Conservation (phyloP, 306 rosid genomes). For the Vigna trinervia region DNA sequence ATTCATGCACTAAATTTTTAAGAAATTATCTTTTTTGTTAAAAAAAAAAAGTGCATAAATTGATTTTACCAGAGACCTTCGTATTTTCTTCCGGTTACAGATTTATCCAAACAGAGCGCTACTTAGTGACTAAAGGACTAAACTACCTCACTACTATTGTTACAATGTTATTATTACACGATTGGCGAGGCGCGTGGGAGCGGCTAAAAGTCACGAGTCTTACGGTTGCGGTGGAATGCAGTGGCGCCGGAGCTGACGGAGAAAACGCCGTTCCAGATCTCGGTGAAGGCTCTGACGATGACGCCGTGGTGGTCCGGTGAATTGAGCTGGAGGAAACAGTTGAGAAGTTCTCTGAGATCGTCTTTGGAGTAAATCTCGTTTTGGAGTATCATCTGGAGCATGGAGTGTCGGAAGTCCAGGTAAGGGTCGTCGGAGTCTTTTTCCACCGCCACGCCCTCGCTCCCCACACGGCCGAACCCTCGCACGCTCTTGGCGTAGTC, state of each 20-base stretch:
- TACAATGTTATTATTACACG: neutral
- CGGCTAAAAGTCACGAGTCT: conserved; percentile 59
- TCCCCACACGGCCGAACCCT: conserved; percentile 74
- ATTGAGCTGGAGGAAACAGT: conserved; percentile 85
- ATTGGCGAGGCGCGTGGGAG: conserved; percentile 29
- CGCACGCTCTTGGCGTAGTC: conserved; percentile 35
- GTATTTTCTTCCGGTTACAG: neutral
- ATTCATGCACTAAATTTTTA: neutral
- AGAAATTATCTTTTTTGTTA: neutral
- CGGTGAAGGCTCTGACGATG: conserved; percentile 82
- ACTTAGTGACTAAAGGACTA: neutral
- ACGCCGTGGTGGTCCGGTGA: conserved; percentile 75
- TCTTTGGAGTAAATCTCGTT: conserved; percentile 86
- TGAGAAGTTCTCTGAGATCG: conserved; percentile 76
- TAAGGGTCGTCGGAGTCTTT: conserved; percentile 94
- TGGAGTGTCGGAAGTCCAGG: conserved; percentile 81
- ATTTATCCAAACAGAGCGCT: neutral
- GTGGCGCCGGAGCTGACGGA: conserved; percentile 47
- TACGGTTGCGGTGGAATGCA: conserved; percentile 38
- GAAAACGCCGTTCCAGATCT: conserved; percentile 91
- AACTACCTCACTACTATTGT: neutral
- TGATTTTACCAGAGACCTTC: neutral
- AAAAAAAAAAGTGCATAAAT: neutral
- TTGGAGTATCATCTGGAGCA: conserved; percentile 94
- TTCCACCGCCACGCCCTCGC: conserved; percentile 89